Base-by-base conservation (phyloP, 495 filamentous ascomycete genomes). In the Xylaria castorea region DNA sequence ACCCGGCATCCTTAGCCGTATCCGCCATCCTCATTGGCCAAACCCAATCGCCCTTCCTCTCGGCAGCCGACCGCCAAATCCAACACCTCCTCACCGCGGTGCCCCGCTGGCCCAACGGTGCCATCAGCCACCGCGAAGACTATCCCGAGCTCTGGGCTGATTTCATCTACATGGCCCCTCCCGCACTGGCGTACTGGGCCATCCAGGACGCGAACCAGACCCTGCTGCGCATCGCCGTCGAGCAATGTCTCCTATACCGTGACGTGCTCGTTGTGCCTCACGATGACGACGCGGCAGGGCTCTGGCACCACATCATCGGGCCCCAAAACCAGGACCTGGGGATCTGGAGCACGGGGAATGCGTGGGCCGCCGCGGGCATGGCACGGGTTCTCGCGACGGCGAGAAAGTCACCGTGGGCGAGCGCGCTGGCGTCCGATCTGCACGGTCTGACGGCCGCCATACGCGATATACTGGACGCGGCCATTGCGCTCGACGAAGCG, bases 321-420 rank as follows among this genome's bases (percentile, higher is more conserved):
- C 82, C 82, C 5, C 74, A 83, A 44, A 80, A 74, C 65, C 73
- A 79, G 22, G 85, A 88, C 74, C 65, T 76, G 22, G 85, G 81
- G 9, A 75, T 82, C 4, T 88, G 86, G 86, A 85, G 83, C 71
- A 87, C 85, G 14, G 83, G 86, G 14, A 87, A 87, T 66, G 86
- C 71, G 34, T 89, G 86, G 86, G 87, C 85, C 1, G 83, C 81
- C 1, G 83, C 82, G 14, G 87, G 87, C 1, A 85, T 86, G 79
- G 78, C 77, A 25, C 81, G 87, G 42, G 85, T 88, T 42, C 74
- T 86, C 0, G 82, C 85, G 5, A 88, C 86, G 40, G 73, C 85
- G 32, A 76, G 77, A 66, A 84, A 83, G 57, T 79, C 75, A 34
- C 66, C 40, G 5, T 82, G 81, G 55, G 73, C 72, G 0, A 76